phyloP scores from a whole-genome alignment of 805 yeast genomes.

The Barnettozyma sp. region DNA sequence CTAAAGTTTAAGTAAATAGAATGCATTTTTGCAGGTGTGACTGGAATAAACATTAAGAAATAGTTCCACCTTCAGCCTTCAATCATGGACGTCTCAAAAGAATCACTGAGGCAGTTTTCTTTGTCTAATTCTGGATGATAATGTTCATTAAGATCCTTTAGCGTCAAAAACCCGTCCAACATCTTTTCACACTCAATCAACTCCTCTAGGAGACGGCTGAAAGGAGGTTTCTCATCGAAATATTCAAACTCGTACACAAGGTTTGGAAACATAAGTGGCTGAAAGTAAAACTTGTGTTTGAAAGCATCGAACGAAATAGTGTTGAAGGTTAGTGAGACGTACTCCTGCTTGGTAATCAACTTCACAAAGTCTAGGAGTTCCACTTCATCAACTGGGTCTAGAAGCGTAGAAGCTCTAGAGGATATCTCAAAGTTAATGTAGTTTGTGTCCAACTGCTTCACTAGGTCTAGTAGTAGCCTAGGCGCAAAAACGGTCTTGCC shows the following conservation, averaged over 20 bases:
- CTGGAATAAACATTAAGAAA: not conserved
- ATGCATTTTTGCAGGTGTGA: not conserved
- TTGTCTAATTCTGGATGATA: not conserved
- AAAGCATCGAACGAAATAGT: constrained; percentile 3
- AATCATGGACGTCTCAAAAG: constrained; percentile 6
- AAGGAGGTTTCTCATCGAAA: constrained; percentile 6
- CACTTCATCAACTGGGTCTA: not conserved
- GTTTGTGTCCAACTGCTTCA: constrained; percentile 16
- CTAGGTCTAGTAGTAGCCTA: constrained; percentile 4
- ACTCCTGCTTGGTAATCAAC: constrained; percentile 21
- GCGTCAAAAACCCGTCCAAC: constrained; percentile 5
- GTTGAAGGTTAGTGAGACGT: constrained; percentile 15
- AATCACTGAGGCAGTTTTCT: constrained; percentile 3
- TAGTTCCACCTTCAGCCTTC: too few species aligned
- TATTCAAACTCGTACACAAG: constrained; percentile 22
- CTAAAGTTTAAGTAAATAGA: too few species aligned
- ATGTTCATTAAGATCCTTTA: constrained; percentile 4
- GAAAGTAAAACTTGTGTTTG: constrained; percentile 16
- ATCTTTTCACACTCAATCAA: constrained; percentile 11
- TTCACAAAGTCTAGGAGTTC: constrained; percentile 15
- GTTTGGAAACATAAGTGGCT: constrained; percentile 21
- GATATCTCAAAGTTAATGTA: constrained; percentile 18
- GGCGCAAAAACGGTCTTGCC: constrained; percentile 4
- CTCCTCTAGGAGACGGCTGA: constrained; percentile 10
- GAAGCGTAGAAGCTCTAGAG: not conserved